Conservation (phyloP, 2,329 filamentous ascomycete species). For the Aspergillus novoparasiticus region DNA sequence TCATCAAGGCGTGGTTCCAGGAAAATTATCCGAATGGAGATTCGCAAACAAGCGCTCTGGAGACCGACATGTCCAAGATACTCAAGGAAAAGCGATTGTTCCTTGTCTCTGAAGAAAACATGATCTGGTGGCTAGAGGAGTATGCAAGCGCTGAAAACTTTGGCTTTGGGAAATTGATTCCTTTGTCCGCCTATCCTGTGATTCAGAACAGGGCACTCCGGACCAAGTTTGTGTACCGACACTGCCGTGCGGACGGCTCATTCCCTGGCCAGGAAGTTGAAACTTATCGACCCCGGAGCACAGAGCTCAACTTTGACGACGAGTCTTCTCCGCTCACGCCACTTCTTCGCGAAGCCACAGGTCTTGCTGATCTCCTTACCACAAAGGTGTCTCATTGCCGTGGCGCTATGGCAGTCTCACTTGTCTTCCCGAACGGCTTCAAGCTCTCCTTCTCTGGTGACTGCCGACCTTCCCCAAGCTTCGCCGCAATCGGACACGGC, state of each 20-base stretch:
- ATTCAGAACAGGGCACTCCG: slow-evolving; percentile 20
- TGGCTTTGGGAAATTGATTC: slow-evolving; percentile 63
- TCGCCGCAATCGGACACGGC: slow-evolving; percentile 70
- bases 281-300: slow-evolving; percentile 18
- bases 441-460: slow-evolving; percentile 94
- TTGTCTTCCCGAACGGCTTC: slow-evolving; percentile 78
- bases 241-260: slow-evolving; percentile 30
- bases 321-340: slow-evolving; percentile 33
- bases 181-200: slow-evolving; percentile 46
- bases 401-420: slow-evolving; percentile 72
- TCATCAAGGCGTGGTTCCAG: slow-evolving; percentile 80
- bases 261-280: slow-evolving; percentile 22
- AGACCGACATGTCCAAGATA: slow-evolving; percentile 39
- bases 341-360: slow-evolving; percentile 55
- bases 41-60: slow-evolving; percentile 43
- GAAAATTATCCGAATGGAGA: slow-evolving; percentile 52
- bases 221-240: slow-evolving; percentile 34
- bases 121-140: slow-evolving; percentile 77
- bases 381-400: slow-evolving; percentile 76
- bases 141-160: slow-evolving; percentile 77
- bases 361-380: slow-evolving; percentile 68
- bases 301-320: slow-evolving; percentile 30
- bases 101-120: slow-evolving; percentile 69
- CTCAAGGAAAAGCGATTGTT: slow-evolving; percentile 53
- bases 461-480: slow-evolving; percentile 74